Conservation (phyloP, 2,329 filamentous ascomycete species). For the Aureobasidium vineae region DNA sequence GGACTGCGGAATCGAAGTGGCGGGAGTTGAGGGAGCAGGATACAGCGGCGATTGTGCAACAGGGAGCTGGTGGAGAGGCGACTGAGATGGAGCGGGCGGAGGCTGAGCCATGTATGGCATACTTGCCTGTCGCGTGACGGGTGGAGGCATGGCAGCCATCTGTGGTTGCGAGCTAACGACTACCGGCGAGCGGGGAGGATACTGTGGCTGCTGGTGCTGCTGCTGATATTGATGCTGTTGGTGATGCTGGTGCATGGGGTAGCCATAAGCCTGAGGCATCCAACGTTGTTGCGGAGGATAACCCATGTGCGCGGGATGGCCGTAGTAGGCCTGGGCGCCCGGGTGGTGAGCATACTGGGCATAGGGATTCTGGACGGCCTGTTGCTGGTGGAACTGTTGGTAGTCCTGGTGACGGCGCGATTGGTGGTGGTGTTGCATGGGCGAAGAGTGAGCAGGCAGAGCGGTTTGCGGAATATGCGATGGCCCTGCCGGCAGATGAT, state of each 20-base stretch:
- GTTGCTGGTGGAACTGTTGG: conserved; percentile 39
- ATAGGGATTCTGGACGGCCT: conserved; percentile 43
- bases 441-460: conserved; percentile 34
- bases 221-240: conserved; percentile 31
- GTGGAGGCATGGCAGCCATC: conserved; percentile 47
- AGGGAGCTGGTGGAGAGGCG: conserved; percentile 23
- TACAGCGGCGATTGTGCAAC: conserved; percentile 21
- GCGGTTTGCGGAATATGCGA: conserved; percentile 48
- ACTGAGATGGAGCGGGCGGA: conserved; percentile 28
- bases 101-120: conserved; percentile 29
- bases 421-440: conserved; percentile 31
- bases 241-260: conserved; percentile 37
- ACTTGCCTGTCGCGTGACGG: conserved; percentile 41
- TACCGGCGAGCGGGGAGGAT: conserved; percentile 44
- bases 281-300: conserved; percentile 42
- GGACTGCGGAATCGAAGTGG: conserved; percentile 41
- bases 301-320: conserved; percentile 40
- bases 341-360: conserved; percentile 38
- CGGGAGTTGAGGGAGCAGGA: conserved; percentile 26
- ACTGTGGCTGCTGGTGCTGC: conserved; percentile 39
- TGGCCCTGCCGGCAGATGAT: conserved; percentile 67
- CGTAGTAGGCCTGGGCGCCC: conserved; percentile 40
- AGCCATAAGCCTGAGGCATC: conserved; percentile 41
- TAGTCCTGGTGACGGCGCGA: conserved; percentile 44
- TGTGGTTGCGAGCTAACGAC: conserved; percentile 48